Percentiles rank a stretch among this genome's conserved stretches.
Conservation (phyloP, 2,329 filamentous ascomycete genomes). For the Coniochaeta sp. region DNA sequence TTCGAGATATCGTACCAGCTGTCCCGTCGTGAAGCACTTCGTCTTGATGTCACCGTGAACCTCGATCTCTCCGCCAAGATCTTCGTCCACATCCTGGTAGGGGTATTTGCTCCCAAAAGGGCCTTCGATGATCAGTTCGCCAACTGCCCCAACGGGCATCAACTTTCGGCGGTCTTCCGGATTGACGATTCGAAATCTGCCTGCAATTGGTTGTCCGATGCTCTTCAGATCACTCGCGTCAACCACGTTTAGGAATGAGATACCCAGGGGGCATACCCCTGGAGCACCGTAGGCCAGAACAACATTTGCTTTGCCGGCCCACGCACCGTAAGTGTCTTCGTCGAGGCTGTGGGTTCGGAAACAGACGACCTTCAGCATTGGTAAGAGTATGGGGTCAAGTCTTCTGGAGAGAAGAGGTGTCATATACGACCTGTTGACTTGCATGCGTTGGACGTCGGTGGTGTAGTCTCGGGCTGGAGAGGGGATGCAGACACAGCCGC, state of each 20-base stretch:
- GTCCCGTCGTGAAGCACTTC: constrained; percentile 41
- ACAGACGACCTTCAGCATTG: constrained; percentile 31
- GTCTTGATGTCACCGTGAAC: constrained; percentile 20
- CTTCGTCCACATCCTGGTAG: constrained; percentile 18
- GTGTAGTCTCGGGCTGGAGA: constrained; percentile 42
- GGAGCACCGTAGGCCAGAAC: constrained; percentile 44
- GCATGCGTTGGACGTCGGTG: constrained; percentile 40
- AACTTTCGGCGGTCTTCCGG: constrained; percentile 41
- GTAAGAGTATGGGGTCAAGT: constrained; percentile 27
- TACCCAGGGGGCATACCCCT: constrained; percentile 43
- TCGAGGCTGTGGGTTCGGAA: constrained; percentile 44
- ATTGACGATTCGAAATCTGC: constrained; percentile 46
- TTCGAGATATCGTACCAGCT: constrained; percentile 39
- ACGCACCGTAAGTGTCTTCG: constrained; percentile 37
- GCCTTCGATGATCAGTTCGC: constrained; percentile 55
- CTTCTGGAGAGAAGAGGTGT: constrained; percentile 51
- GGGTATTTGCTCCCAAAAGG: constrained; percentile 34
- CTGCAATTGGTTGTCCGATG: constrained; percentile 39
- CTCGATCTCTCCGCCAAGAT: constrained; percentile 6
- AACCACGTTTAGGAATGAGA: constrained; percentile 38
- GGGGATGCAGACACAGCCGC: constrained; percentile 54
- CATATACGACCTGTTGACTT: constrained; percentile 45
- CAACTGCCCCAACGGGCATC: constrained; percentile 45
- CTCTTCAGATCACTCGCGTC: constrained; percentile 28
- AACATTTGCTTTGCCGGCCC: constrained; percentile 36